Conservation (phyloP, 1,284 basidiomycete species). For the Cryptococcus sp. region DNA sequence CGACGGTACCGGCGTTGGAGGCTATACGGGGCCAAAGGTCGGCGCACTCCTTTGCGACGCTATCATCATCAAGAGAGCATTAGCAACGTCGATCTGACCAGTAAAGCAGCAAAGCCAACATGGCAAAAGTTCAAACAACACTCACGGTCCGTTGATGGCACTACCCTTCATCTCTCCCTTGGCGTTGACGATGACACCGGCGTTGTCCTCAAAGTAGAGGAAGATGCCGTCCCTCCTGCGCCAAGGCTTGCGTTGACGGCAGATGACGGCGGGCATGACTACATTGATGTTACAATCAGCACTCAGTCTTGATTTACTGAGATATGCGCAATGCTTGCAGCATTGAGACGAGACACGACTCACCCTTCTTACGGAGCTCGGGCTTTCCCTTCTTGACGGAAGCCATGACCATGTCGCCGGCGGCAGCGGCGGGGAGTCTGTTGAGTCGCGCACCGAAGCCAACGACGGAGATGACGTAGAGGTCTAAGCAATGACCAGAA, state of each 20-base stretch:
- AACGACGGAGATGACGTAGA: slow-evolving; percentile 56
- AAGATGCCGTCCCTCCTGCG: slow-evolving; percentile 96
- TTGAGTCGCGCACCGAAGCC: slow-evolving; percentile 96
- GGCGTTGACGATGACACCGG: slow-evolving; percentile 92
- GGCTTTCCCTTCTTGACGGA: slow-evolving; percentile 99
- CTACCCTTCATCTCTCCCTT: slow-evolving; percentile 99
- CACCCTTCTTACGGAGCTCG: slow-evolving; percentile 99
- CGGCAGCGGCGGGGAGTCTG: slow-evolving; percentile 95
- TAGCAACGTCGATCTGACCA: neutral
- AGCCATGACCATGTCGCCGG: slow-evolving; percentile 98
- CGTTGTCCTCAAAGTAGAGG: slow-evolving; percentile 98
- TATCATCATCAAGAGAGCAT: slow-evolving; percentile 17
- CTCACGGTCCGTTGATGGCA: slow-evolving; percentile 88
- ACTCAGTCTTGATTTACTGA: neutral
- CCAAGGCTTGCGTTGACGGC: slow-evolving; percentile 99
- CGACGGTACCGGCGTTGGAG: slow-evolving; percentile 97
- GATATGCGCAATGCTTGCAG: slow-evolving; percentile 10
- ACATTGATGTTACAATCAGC: slow-evolving; percentile 4
- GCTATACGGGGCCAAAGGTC: slow-evolving; percentile 99
- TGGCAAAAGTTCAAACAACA: slow-evolving; percentile 5
- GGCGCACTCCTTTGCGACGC: slow-evolving; percentile 60
- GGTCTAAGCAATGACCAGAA: slow-evolving; percentile 33
- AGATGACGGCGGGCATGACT: slow-evolving; percentile 95
- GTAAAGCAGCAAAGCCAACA: neutral
- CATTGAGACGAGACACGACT: slow-evolving; percentile 46